Evolutionary conservation across 2,329 filamentous ascomycete species (phyloP).

Genomic region (Pseudocercospora musae): DNA sequence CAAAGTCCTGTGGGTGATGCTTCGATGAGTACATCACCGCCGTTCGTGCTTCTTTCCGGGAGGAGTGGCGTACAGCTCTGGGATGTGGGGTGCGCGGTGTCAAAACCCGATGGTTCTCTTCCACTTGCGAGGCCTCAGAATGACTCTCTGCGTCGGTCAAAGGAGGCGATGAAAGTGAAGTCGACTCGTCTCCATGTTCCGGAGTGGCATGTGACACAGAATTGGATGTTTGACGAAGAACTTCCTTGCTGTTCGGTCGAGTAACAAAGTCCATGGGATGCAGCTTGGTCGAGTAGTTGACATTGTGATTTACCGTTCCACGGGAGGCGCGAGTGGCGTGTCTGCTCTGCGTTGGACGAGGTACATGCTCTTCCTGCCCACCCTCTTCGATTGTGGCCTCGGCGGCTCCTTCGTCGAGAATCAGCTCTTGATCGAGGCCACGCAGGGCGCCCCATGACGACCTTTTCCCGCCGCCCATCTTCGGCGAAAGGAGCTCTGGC

Average conservation of each 20-base stretch:
- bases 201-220: constrained; percentile 6
- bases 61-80: constrained; percentile 24
- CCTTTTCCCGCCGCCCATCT: neutral
- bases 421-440: constrained; percentile 13
- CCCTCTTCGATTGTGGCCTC: constrained; percentile 5
- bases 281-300: constrained; percentile 23
- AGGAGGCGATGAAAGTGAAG: neutral
- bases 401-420: constrained; percentile 10
- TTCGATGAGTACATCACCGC: constrained; percentile 24
- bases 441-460: constrained; percentile 1
- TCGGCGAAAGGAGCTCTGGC: neutral
- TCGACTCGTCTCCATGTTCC: constrained; percentile 1
- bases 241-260: constrained; percentile 16
- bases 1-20: constrained; percentile 29
- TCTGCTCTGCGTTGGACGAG: neutral
- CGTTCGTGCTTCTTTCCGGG: constrained; percentile 22
- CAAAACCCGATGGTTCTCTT: neutral
- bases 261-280: constrained; percentile 30
- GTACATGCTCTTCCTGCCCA: constrained; percentile 1
- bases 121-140: constrained; percentile 7
- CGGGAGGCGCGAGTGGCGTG: constrained; percentile 20
- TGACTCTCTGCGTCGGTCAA: neutral
- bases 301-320: constrained; percentile 7
- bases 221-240: constrained; percentile 12
- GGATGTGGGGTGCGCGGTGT: constrained; percentile 21